phyloP scores from a whole-genome alignment of 2,329 filamentous ascomycete species.

The Rutstroemia sp. region DNA sequence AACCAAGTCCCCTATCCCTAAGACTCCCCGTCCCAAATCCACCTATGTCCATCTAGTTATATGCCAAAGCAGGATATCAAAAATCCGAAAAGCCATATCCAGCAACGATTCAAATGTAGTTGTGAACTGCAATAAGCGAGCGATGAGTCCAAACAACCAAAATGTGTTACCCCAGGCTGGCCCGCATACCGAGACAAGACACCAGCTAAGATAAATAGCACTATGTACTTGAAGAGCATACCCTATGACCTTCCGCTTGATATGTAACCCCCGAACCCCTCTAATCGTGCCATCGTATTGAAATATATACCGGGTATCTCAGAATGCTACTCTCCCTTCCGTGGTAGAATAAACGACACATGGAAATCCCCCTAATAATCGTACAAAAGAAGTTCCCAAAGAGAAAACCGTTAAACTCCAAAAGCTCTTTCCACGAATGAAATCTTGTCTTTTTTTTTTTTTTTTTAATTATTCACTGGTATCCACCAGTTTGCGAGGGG shows the following conservation, averaged over 20 bases:
- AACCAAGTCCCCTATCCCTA: background rate
- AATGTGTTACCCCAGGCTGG: constrained; percentile 2
- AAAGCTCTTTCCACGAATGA: background rate
- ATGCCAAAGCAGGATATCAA: constrained; percentile 6
- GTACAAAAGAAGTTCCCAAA: background rate
- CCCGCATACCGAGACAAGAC: constrained; percentile 3
- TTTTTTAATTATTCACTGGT: constrained; percentile 13
- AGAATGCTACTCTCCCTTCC: constrained; percentile 3
- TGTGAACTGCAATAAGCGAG: background rate
- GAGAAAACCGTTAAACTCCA: background rate
- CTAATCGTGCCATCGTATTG: constrained; percentile 10
- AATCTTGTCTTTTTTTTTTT: background rate
- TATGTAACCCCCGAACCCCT: constrained; percentile 7
- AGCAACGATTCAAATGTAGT: constrained; percentile 6
- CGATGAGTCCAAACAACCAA: background rate
- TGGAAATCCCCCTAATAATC: background rate
- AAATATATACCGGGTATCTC: constrained; percentile 9
- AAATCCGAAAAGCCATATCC: constrained; percentile 6
- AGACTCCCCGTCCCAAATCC: background rate
- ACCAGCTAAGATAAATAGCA: constrained; percentile 1
- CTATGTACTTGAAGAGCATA: constrained; percentile 6
- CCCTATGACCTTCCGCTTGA: background rate
- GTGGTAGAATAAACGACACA: background rate
- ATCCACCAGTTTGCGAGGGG: constrained; percentile 16
- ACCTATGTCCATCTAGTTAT: background rate